Evolutionary conservation across 116 monocot genomes (phyloP).

Genomic region (Iris pallida): DNA sequence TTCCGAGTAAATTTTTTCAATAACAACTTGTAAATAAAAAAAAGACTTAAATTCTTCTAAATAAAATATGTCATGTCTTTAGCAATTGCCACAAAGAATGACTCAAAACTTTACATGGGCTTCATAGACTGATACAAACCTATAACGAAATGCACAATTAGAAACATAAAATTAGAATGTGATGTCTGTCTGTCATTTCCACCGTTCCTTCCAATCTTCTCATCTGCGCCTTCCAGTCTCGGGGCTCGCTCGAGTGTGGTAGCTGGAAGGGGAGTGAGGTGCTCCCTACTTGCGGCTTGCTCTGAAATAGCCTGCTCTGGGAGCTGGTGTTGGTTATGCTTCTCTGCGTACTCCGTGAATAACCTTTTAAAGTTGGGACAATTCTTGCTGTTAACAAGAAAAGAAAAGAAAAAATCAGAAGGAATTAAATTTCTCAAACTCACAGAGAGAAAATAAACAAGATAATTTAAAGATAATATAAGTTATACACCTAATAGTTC

Average conservation of each 20-base stretch:
- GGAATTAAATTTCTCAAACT: not conserved
- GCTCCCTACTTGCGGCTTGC: slow-evolving; percentile 7
- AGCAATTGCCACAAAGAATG: too few relatives aligned
- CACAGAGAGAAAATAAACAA: not conserved
- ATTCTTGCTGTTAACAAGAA: slow-evolving; percentile 51
- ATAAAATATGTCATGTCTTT: too few relatives aligned
- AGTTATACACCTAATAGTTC: not conserved
- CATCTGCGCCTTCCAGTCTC: not conserved
- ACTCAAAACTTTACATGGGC: too few relatives aligned
- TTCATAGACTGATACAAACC: too few relatives aligned
- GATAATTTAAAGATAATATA: not conserved
- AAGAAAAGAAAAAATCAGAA: not conserved
- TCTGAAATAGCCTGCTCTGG: slow-evolving; percentile 13
- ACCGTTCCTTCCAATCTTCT: slow-evolving; percentile 3
- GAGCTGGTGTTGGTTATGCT: slow-evolving; percentile 39
- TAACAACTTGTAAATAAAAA: too few relatives aligned
- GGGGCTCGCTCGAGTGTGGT: not conserved
- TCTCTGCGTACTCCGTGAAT: slow-evolving; percentile 82
- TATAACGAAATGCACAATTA: too few relatives aligned
- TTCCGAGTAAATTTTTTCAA: too few relatives aligned
- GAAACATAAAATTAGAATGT: too few relatives aligned
- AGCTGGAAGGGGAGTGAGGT: slow-evolving; percentile 1
- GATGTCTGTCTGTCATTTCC: not conserved
- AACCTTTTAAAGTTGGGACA: slow-evolving; percentile 79
- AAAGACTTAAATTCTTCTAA: too few relatives aligned